phyloP scores from a whole-genome alignment of 192 early-diverging fungal genomes.

The Allomyces javanicus region DNA sequence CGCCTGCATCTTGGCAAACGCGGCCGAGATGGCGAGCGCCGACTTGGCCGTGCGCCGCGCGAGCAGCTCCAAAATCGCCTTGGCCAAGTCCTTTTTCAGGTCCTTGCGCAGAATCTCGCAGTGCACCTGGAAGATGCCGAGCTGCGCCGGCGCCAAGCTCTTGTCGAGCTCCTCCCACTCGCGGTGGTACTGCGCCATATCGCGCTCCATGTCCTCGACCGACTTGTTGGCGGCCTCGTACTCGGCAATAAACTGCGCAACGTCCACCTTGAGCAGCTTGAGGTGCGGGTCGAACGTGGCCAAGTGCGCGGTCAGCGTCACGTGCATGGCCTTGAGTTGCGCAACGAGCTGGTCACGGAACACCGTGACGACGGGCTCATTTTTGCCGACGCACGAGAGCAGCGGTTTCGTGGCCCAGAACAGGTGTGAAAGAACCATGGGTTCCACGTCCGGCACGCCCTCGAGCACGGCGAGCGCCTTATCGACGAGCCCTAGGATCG shows the following conservation, averaged over 20 bases:
- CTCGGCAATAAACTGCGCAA: slow-evolving; percentile 57
- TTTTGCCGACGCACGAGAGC: slow-evolving; percentile 42
- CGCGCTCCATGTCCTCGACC: slow-evolving; percentile 74
- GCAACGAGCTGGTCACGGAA: slow-evolving; percentile 78
- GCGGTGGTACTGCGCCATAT: slow-evolving; percentile 58
- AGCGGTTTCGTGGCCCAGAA: slow-evolving; percentile 37
- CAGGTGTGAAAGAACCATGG: slow-evolving; percentile 34
- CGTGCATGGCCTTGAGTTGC: slow-evolving; percentile 79
- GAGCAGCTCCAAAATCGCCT: slow-evolving; percentile 75
- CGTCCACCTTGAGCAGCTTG: slow-evolving; percentile 62
- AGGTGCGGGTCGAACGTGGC: slow-evolving; percentile 85
- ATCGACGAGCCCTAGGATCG: slow-evolving; percentile 26
- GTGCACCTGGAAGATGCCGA: slow-evolving; percentile 78
- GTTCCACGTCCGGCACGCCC: slow-evolving; percentile 33
- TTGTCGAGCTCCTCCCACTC: slow-evolving; percentile 66
- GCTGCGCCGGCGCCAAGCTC: slow-evolving; percentile 52
- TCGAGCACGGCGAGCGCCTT: slow-evolving; percentile 28
- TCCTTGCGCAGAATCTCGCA: slow-evolving; percentile 55
- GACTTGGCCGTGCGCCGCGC: slow-evolving; percentile 49
- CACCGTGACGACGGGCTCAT: slow-evolving; percentile 94
- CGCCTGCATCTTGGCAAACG: slow-evolving; percentile 62
- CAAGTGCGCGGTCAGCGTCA: slow-evolving; percentile 80
- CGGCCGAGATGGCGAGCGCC: slow-evolving; percentile 52
- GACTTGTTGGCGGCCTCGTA: slow-evolving; percentile 92
- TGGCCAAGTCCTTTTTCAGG: slow-evolving; percentile 42